Base-by-base conservation (phyloP, 805 yeast species). In the Komagataella pastoris region DNA sequence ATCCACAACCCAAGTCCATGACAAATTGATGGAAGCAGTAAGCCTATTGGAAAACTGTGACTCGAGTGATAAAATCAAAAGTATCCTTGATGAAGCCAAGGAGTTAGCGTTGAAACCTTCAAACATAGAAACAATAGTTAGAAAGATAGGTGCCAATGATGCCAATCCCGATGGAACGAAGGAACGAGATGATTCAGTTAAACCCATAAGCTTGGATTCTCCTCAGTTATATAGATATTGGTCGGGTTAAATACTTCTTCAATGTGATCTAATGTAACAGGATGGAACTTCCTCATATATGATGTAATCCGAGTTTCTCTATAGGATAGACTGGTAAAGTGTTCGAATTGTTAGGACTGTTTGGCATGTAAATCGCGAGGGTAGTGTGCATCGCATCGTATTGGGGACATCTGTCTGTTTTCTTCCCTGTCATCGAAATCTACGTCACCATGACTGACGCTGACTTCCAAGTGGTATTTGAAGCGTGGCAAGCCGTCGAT, bases 401-500 rank as follows among this genome's bases (percentile, higher is more conserved):
- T 46, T 19, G 19, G 48, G 10, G 30, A 18, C 48, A 17, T 24
- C 21, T 24, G 24, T 17, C 17, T 7, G 24, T 24, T 46, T 14
- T 46, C 21, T 17, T n/a, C 6, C 17, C 10, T 14, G 3, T 12
- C 21, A n/a, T 19, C 48, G 17, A 46, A 17, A 46, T 12, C 24
- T 12, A 14, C 23, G 5, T 21, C 23, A 21, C 44, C 45, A 30
- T 30, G 44, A 48, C 17, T 19, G 36, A 52, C n/a, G 51, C 24
- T 7, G 18, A 47, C 17, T 75, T 77, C 55, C 77, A 73, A 51
- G 73, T 73, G 59, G 93, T 95, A 0, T 65, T 86, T 53, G 79
- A 80, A 54, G 70, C 79, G 8, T 89, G 96, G 96, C 71, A 83
- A 1, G 81, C 81, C 47, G 80, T 88, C 47, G 85, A 83, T 55